Conservation (phyloP, 257 asterid genomes). For the Rubia yunnanensis region DNA sequence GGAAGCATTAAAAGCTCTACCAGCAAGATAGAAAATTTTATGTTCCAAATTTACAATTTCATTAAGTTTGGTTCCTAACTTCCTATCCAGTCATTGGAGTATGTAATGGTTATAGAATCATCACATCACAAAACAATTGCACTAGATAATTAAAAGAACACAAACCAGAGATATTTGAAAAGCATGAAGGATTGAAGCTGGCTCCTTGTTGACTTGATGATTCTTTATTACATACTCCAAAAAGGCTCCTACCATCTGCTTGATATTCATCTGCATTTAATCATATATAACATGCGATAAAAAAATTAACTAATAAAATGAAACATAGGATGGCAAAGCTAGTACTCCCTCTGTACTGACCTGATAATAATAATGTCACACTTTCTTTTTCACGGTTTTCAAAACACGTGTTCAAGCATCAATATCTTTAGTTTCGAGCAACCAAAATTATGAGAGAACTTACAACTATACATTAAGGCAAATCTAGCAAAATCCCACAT, state of each 20-base stretch:
- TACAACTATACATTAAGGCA: too few species aligned
- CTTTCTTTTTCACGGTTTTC: too few species aligned
- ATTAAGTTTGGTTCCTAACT: not conserved
- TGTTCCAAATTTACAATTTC: not conserved
- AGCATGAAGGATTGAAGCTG: slow-evolving; percentile 54
- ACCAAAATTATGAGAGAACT: too few species aligned
- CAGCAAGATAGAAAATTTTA: not conserved
- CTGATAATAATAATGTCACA: too few species aligned
- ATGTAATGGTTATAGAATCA: not conserved
- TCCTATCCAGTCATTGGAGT: not conserved
- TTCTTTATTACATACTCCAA: slow-evolving; percentile 64
- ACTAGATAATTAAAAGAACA: slow-evolving; percentile 11
- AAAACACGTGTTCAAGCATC: too few species aligned
- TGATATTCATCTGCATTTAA: slow-evolving; percentile 59
- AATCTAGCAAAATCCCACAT: too few species aligned
- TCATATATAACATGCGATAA: not conserved
- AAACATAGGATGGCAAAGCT: not conserved
- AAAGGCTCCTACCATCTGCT: slow-evolving; percentile 29
- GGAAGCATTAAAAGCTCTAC: not conserved
- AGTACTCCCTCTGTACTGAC: not conserved
- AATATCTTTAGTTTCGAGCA: too few species aligned
- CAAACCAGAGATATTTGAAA: slow-evolving; percentile 78
- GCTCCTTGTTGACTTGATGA: slow-evolving; percentile 47
- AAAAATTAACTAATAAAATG: not conserved
- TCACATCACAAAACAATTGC: not conserved